Base-by-base conservation (phyloP, 768 basidiomycete genomes). In the Mycena floridula region DNA sequence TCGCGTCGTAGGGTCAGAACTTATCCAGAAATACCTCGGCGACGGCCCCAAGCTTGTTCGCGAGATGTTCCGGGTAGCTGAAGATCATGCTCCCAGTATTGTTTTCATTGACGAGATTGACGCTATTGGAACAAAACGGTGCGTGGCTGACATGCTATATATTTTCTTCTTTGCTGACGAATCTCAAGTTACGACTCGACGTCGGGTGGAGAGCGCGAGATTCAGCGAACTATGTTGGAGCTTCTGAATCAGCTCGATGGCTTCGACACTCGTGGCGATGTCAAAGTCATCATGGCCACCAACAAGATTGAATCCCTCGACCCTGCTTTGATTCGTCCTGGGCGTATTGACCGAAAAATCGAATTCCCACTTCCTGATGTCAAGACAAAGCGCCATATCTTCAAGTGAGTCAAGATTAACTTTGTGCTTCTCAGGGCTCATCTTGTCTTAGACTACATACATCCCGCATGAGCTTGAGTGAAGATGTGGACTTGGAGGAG, bases 91-190 rank as follows among this genome's bases (percentile, higher is more conserved):
- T 4, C 96, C 96, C 2, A 93, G 90, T 74, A 98, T 99, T 51
- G 89, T 99, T 18, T 98, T 99, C 67, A 98, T 99, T 60, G 96
- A 99, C 63, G 96, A 99, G 65, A 97, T 99, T 45, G 96, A 99
- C 58, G 96, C 96, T 12, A 77, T 98, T 54, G 95, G 96, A 61
- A 98, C 95, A 5, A 99, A 99, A 69, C 87, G 96, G 87, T 92
- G 50, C 45, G 76, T 62, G 27, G n/a, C 15, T 40, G 18, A 5
- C 26, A 15, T 20, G 25, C n/a, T 3, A 15, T 12, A 39, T 21
- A 23, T 30, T 45, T 43, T 44, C 11, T 30, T 48, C 45, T 35
- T n/a, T n/a, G n/a, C n/a, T n/a, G n/a, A n/a, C n/a, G n/a, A n/a
- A n/a, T n/a, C 32, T 38, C 45, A 96, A 92, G n/a, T 47, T 99